Percentiles rank a stretch among this genome's conserved stretches.
Conservation (phyloP, 495 filamentous ascomycete genomes). For the Tuber brumale region DNA sequence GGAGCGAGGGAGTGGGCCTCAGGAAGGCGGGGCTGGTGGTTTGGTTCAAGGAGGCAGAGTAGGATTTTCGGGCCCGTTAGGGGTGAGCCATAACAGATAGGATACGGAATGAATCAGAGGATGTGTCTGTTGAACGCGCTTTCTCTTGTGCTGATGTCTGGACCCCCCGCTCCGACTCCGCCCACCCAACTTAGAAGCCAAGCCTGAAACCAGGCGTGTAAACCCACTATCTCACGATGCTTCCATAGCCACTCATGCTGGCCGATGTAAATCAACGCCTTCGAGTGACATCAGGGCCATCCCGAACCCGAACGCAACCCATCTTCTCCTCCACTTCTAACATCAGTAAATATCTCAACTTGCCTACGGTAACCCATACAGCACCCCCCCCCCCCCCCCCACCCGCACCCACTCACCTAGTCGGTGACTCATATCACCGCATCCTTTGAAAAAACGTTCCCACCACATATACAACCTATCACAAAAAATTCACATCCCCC, state of each 20-base stretch:
- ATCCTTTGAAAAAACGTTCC: not conserved
- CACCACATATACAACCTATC: not conserved
- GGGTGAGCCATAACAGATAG: not conserved
- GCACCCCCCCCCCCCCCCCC: not conserved
- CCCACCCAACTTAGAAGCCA: not conserved
- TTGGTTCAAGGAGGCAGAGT: conserved; percentile 52
- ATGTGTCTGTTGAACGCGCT: not conserved
- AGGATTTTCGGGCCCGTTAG: not conserved
- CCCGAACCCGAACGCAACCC: not conserved
- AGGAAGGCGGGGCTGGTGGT: conserved; percentile 66
- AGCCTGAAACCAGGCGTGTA: not conserved
- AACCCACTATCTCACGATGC: not conserved
- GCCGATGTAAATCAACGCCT: not conserved
- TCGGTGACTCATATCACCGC: not conserved
- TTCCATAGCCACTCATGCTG: not conserved
- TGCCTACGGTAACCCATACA: not conserved
- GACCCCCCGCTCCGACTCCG: not conserved
- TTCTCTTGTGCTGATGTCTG: not conserved
- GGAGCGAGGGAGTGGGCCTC: conserved; percentile 61
- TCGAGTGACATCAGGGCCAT: not conserved
- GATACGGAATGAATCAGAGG: not conserved
- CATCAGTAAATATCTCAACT: not conserved
- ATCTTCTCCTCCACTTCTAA: not conserved
- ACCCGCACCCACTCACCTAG: not conserved
- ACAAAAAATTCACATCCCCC: not conserved